Base-by-base conservation (phyloP, 306 rosid species). In the Glycine tomentella region DNA sequence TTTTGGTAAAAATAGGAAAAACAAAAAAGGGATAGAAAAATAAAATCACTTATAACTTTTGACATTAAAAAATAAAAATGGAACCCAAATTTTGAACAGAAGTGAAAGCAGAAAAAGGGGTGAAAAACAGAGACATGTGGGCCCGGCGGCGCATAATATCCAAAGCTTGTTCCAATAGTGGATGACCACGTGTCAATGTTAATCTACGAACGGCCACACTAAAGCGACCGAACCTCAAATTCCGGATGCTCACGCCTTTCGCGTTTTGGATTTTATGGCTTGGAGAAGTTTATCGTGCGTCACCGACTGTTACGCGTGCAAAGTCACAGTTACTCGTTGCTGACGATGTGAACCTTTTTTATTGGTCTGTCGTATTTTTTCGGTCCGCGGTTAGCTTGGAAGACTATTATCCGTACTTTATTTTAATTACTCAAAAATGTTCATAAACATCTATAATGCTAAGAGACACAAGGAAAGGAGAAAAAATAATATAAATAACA, bases 111-210 rank as follows among this genome's bases (percentile, higher is more conserved):
- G 56, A 36, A 68, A 45, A 50, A 50, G 3, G 6, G n/a, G 13
- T 4, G 17, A 31, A n/a, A 63, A 65, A 71, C 14, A 52, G 55
- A 71, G 33, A 9, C 11, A n/a, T 0, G 83, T 68, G 77, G 89
- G 77, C 79, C 81, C 42, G 36, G 64, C 52, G 80, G 78, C 44
- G 73, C 20, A 73, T 14, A 82, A 85, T 77, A 85, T 85, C 82
- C 36, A 80, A 81, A n/a, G 50, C 7, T 8, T 1, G 4, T 12
- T 13, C 72, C 25, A 85, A 31, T 80, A 11, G 15, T 0, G 3
- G 8, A 33, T 0, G 0, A 52, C 67, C 94, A 87, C 93, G 92
- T 90, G 91, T 76, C 48, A 3, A 1, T 3, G 6, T 46, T n/a
- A 45, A 25, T 14, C 55, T 52, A 78, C 44, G 82, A 70, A 69